These are phyloP conservation scores for Triticum turgidum DNA, from an alignment of 176 grass and related monocot genomes.

Conservation along the genomic window DNA sequence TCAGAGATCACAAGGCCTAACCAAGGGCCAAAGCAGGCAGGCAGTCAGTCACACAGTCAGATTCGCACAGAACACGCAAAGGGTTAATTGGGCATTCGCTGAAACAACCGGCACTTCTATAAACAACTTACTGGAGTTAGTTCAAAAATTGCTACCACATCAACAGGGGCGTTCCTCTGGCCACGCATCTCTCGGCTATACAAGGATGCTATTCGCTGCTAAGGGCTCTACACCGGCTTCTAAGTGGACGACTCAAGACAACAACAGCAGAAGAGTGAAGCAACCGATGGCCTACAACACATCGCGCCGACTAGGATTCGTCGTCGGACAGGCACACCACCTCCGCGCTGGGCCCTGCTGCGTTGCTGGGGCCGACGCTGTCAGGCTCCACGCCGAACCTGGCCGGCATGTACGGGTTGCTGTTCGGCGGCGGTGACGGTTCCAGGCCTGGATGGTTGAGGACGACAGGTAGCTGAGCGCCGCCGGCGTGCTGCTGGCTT, in stretches of 20 bases:
- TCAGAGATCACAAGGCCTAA: background rate
- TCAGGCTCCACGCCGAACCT: background rate
- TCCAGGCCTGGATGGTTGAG: background rate
- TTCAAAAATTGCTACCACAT: background rate
- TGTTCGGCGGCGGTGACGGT: background rate
- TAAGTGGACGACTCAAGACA: background rate
- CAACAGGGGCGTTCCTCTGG: background rate
- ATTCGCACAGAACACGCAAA: background rate
- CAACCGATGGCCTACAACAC: background rate
- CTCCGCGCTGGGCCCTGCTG: background rate
- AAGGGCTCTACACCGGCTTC: background rate
- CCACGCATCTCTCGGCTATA: background rate
- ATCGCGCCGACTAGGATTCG: background rate
- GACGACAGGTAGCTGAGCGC: background rate
- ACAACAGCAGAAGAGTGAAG: background rate
- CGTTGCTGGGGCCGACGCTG: background rate
- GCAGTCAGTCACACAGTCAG: no score
- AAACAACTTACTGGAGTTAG: background rate
- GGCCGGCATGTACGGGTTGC: background rate
- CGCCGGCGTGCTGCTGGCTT: background rate
- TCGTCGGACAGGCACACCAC: slow-evolving; percentile 39
- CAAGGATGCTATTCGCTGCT: background rate
- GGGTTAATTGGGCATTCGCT: background rate
- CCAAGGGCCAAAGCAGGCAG: background rate
- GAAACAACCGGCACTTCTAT: background rate